Evolutionary conservation across 2,329 filamentous ascomycete genomes (phyloP), one percentile per base, ranked within the genome.

Genomic region (Colletotrichum graminicola): DNA sequence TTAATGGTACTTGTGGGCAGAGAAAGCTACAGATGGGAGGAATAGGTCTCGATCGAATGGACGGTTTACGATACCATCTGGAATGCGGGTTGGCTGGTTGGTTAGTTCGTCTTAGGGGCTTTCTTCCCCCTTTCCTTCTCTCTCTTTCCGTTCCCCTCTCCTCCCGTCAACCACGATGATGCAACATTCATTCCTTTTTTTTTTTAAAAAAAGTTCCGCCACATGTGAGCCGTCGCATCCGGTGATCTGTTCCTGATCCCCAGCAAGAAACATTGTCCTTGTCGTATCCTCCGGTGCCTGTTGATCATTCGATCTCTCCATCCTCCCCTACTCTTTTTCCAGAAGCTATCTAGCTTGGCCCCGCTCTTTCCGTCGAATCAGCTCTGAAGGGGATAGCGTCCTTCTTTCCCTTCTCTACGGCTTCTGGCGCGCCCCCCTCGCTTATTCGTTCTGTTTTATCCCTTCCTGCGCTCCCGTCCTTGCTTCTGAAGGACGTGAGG

Each of bases 181-280:
- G 49, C 18, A 26, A 18, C 23, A 16, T 21, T 26, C 6, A 6
- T 41, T 43, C 18, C 1, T 3, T n/a, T 55, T 49, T 7, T 41
- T n/a, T n/a, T n/a, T n/a, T n/a, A n/a, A n/a, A n/a, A n/a, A n/a
- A 23, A n/a, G 45, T 39, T 36, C 32, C 66, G 65, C 72, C 61
- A 41, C 14, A 68, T 66, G 62, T 61, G 72, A 72, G 51, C 34
- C 54, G 65, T 72, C 65, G 59, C 60, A 63, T 62, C 66, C 47
- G 52, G 14, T 51, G 60, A 60, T 63, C 21, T 61, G 55, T 59
- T 49, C 62, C 43, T 51, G 41, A 51, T 45, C 54, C 14, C 39
- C 26, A 5, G 36, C 18, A 29, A 11, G 16, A 12, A 62, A 49
- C 39, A 5, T 36, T 21, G 23, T 29, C 21, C 36, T 49, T 18